Evolutionary conservation across 2,329 filamentous ascomycete species (phyloP).

Genomic region (Verticillium tricorpus): DNA sequence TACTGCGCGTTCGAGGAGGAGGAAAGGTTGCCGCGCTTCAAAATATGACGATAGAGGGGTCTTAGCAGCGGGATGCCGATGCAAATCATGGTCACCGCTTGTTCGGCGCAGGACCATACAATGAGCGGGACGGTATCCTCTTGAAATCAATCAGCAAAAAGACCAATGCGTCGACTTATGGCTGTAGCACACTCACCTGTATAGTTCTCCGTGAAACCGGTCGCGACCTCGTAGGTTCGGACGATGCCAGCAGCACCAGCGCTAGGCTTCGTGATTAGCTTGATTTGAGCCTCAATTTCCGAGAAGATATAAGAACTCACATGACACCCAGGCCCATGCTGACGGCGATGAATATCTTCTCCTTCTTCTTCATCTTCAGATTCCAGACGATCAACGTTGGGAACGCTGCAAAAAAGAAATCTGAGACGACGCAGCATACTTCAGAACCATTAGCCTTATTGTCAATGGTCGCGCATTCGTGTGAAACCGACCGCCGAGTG

Average conservation of each 20-base stretch:
- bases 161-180: no score
- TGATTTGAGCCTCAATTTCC: no score
- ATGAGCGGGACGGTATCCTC: constrained; percentile 28
- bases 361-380: constrained; percentile 26
- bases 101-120: constrained; percentile 32
- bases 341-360: constrained; percentile 31
- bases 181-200: constrained; percentile 3
- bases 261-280: constrained; percentile 6
- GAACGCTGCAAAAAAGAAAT: constrained; percentile 33
- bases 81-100: constrained; percentile 21
- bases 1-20: neutral
- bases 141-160: constrained; percentile 9
- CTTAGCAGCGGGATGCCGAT: neutral
- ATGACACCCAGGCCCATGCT: constrained; percentile 12
- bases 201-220: constrained; percentile 17
- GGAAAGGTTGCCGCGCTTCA: neutral
- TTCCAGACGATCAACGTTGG: constrained; percentile 38
- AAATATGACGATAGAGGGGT: neutral
- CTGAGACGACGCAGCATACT: constrained; percentile 18
- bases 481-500: constrained; percentile 8
- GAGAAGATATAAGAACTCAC: constrained; percentile 14
- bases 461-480: constrained; percentile 1
- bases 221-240: constrained; percentile 20
- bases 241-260: constrained; percentile 22
- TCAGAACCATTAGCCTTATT: neutral